Percentiles rank a stretch among this genome's conserved stretches.
Conservation (phyloP, 495 filamentous ascomycete genomes). For the Alectoria sarmentosa region DNA sequence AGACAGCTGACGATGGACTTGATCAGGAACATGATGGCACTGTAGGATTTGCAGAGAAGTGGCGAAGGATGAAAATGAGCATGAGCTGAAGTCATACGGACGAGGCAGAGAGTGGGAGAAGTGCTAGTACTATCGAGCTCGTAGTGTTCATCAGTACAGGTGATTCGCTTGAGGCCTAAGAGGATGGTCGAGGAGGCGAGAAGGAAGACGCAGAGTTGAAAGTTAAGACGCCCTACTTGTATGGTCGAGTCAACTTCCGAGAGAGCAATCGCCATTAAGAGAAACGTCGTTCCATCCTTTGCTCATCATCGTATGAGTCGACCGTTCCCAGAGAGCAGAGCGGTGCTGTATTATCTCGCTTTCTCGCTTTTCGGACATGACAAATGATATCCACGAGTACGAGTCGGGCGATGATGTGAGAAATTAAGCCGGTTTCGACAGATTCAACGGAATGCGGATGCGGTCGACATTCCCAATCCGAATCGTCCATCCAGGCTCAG, state of each 20-base stretch:
- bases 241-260: background rate
- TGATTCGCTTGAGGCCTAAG: background rate
- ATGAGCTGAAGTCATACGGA: conserved; percentile 2
- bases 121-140: background rate
- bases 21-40: background rate
- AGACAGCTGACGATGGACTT: background rate
- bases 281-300: background rate
- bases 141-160: background rate
- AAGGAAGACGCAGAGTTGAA: background rate
- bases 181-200: background rate
- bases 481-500: background rate
- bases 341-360: background rate
- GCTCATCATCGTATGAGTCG: background rate
- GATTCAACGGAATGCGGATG: background rate
- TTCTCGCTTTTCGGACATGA: background rate
- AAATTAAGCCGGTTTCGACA: background rate
- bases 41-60: background rate
- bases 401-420: background rate
- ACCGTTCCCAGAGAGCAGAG: background rate
- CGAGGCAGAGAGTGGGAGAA: background rate
- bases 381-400: background rate
- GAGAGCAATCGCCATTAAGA: background rate
- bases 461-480: background rate
- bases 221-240: background rate
- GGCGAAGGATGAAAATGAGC: background rate